phyloP scores from a whole-genome alignment of 345 rosid species.

The Iberis pinnata region DNA sequence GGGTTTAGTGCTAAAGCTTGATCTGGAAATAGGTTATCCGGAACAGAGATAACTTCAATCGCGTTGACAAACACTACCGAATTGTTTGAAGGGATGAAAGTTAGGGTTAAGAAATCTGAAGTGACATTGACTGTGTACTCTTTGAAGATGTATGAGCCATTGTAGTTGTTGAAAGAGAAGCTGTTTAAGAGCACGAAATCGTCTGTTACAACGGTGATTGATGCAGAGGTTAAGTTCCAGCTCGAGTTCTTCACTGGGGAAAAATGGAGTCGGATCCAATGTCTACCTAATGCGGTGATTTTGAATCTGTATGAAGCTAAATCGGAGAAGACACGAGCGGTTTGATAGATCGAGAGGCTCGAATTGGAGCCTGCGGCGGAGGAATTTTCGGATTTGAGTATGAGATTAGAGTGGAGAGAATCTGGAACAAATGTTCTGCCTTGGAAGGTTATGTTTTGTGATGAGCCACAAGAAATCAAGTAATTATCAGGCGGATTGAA shows the following conservation, averaged over 20 bases:
- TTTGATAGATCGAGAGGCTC: conserved; percentile 54
- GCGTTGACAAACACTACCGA: conserved; percentile 88
- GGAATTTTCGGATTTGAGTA: conserved; percentile 49
- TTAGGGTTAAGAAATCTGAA: conserved; percentile 51
- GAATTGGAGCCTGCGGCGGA: conserved; percentile 41
- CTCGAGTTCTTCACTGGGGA: conserved; percentile 48
- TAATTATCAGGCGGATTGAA: conserved; percentile 68
- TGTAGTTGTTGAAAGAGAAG: conserved; percentile 64
- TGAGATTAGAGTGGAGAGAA: conserved; percentile 45
- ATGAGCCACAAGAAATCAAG: conserved; percentile 80
- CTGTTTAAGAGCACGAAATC: conserved; percentile 78
- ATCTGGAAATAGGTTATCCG: conserved; percentile 65
- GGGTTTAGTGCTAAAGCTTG: conserved; percentile 68
- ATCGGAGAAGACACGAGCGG: conserved; percentile 73
- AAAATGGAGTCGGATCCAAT: conserved; percentile 98
- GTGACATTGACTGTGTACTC: conserved; percentile 88
- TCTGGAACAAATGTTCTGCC: conserved; percentile 83
- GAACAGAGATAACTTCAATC: conserved; percentile 81
- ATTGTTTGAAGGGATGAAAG: conserved; percentile 63
- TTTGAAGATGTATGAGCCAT: conserved; percentile 59
- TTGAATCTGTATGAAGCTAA: conserved; percentile 65
- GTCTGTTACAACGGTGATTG: conserved; percentile 60
- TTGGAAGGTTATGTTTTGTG: conserved; percentile 54
- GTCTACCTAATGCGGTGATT: conserved; percentile 63
- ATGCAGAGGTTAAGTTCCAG: conserved; percentile 51